Base-by-base conservation (phyloP, 2,329 filamentous ascomycete genomes). In the Phaeosphaeriaceae sp. region DNA sequence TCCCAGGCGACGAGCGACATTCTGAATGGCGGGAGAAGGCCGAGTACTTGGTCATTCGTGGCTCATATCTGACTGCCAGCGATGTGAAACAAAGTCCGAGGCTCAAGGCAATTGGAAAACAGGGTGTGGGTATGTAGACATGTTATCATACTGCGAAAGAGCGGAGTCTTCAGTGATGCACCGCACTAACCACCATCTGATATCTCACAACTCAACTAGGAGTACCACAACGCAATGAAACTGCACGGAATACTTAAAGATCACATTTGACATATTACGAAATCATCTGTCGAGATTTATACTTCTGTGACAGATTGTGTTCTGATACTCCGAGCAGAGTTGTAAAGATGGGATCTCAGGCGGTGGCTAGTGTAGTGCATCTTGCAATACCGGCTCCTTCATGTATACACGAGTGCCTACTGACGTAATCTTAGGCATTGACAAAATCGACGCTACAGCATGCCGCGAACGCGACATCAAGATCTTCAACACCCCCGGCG, bases 401-500 rank as follows among this genome's bases (percentile, higher is more conserved):
- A 3, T 11, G 11, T 15, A 11, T 36, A 36, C 13, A 36, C 9
- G 13, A 36, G 6, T 36, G 7, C 7, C 21, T 22, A 9, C 42
- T 45, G 9, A 45, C 19, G 7, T 11, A 21, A 15, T 9, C 9
- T 7, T 45, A 9, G 81, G 81, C 0, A 77, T 82, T 40, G 80
- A 83, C 55, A 82, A 80, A 53, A 65, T 69, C 24, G 80, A 83
- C 53, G 64, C 67, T 13, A 65, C 66, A 0, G 80, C 81, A 2
- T 82, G 80, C 52, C 60, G 68, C 3, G 65, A 70, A 1, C 71
- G 76, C 0, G 77, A 73, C 0, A 79, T 84, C 61, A 75, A 74
- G n/a, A 78, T 84, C 25, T 74, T 80, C 61, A 83, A 83, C 57
- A 84, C 81, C 0, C 82, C 81, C 0, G 82, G 80, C 1, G 77